These are phyloP conservation scores for Lachnellula suecica DNA, from an alignment of 2,329 filamentous ascomycete species.

Conservation along the genomic window DNA sequence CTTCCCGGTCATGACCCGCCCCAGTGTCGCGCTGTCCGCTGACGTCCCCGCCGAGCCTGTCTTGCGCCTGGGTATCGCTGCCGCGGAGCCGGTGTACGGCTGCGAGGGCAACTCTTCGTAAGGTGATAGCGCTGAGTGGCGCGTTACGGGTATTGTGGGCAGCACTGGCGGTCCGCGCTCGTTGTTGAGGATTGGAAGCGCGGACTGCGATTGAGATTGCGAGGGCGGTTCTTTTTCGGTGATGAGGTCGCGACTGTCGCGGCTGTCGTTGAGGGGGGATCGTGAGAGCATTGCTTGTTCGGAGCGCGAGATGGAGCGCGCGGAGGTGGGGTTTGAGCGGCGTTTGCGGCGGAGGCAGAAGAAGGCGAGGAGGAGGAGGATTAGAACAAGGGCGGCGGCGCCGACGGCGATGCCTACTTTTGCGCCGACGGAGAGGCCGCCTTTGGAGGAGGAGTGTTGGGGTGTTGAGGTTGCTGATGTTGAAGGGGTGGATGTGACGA, in stretches of 20 bases:
- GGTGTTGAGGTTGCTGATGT: neutral
- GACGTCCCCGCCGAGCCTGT: constrained; percentile 8
- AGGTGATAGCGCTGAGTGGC: constrained; percentile 11
- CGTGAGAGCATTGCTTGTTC: constrained; percentile 22
- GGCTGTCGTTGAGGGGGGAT: constrained; percentile 16
- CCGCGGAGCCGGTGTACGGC: constrained; percentile 15
- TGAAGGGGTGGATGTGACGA: neutral
- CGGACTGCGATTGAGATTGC: neutral
- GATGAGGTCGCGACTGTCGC: constrained; percentile 13
- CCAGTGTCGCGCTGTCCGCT: neutral
- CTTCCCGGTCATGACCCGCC: neutral
- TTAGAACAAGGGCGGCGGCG: constrained; percentile 13
- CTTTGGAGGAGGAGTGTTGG: neutral
- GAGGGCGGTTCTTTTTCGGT: constrained; percentile 19
- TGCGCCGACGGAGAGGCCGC: constrained; percentile 16
- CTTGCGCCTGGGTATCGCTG: constrained; percentile 17
- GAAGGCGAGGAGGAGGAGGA: constrained; percentile 18
- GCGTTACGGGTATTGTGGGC: constrained; percentile 9
- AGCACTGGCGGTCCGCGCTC: neutral
- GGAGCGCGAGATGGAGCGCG: neutral
- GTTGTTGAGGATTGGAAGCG: neutral
- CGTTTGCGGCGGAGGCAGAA: constrained; percentile 22
- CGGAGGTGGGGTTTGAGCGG: no score
- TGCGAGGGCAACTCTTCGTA: constrained; percentile 16
- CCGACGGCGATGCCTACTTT: constrained; percentile 26